Percentiles rank a stretch among this genome's conserved stretches.
Conservation (phyloP, 169 alveolate genomes). For the Plasmodium sp. region DNA sequence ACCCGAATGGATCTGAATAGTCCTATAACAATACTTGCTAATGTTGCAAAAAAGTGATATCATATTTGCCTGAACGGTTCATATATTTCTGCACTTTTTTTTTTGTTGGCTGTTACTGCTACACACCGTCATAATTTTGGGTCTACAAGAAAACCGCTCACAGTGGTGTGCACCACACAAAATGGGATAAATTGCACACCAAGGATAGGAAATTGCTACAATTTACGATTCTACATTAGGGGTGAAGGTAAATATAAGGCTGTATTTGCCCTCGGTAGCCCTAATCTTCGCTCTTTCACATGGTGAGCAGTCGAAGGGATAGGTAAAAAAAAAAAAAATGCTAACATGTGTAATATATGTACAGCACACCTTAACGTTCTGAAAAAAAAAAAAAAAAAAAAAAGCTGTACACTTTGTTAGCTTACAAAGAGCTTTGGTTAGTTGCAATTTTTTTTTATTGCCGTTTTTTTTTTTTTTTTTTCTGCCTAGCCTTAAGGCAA, state of each 20-base stretch:
- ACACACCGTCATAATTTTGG: neutral
- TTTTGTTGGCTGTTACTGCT: constrained; percentile 3
- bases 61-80: constrained; percentile 1
- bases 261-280: neutral
- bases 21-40: neutral
- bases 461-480: neutral
- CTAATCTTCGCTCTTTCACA: constrained; percentile 4
- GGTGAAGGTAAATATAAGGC: neutral
- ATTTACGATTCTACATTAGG: neutral
- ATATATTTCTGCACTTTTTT: constrained; percentile 8
- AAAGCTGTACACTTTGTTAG: constrained; percentile 12
- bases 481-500: neutral
- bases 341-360: neutral
- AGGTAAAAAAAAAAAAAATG: neutral
- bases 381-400: neutral
- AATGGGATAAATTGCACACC: neutral
- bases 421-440: neutral
- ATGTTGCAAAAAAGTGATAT: neutral
- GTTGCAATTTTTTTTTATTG: neutral
- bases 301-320: neutral
- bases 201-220: neutral
- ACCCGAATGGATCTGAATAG: neutral
- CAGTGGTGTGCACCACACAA: neutral
- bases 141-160: neutral
- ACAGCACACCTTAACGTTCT: neutral